Evolutionary conservation across 148 eudicot species (phyloP).

Genomic region (Gaultheria prostrata): DNA sequence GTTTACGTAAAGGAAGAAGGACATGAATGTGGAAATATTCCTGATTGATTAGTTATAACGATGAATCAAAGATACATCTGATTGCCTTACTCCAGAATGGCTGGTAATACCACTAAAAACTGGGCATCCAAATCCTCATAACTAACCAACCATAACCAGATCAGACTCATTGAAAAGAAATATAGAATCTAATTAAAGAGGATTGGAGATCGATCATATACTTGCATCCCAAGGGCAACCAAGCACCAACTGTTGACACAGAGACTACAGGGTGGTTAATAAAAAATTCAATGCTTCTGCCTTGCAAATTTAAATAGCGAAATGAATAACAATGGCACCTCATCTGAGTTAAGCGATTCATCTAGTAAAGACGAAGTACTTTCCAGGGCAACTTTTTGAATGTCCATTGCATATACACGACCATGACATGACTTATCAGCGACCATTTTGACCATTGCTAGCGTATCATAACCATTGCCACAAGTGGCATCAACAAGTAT

Average conservation of each 20-base stretch:
- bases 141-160: neutral
- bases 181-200: neutral
- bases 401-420: constrained; percentile 75
- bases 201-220: neutral
- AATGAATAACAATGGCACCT: constrained; percentile 42
- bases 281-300: neutral
- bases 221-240: neutral
- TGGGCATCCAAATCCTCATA: neutral
- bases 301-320: neutral
- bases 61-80: neutral
- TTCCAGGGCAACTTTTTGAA: constrained; percentile 67
- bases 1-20: neutral
- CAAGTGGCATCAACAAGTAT: constrained; percentile 89
- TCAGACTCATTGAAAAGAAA: neutral
- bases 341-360: constrained; percentile 38
- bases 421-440: constrained; percentile 47
- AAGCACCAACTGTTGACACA: neutral
- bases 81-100: neutral
- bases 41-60: neutral
- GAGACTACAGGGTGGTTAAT: neutral
- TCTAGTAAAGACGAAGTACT: constrained; percentile 58
- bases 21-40: neutral
- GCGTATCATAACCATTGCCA: constrained; percentile 91
- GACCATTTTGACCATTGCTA: constrained; percentile 70
- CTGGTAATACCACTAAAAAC: neutral